Evolutionary conservation across 2,329 filamentous ascomycete genomes (phyloP), one percentile per base, ranked within the genome.

Genomic region (Fusarium abutilonis): DNA sequence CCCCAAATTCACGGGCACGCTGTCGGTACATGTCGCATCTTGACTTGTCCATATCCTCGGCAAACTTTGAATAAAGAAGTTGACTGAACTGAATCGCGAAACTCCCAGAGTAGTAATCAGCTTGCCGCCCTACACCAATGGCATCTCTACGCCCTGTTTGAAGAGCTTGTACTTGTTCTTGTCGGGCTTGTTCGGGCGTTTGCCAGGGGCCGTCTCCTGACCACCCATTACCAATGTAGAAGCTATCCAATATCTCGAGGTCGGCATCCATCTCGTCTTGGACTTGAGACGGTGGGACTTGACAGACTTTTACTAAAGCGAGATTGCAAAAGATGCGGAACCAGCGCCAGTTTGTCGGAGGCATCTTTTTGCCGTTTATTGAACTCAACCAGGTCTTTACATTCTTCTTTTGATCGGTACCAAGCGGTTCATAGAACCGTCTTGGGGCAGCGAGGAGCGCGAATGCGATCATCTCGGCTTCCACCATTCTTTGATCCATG

Each of bases 51-150:
- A 80, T 38, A 14, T 81, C 76, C 1, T 62, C 55, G 0, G 79
- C 79, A 56, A 80, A 79, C 8, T 76, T 77, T 0, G 75, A 72
- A 56, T 80, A 84, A 0, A 83, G 68, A 3, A 83, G 67, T 54
- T 83, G 81, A 2, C 75, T 77, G 31, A 83, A 83, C 51, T 83
- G 82, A 9, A 84, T 81, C 0, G 82, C 82, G 51, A 84, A 84
- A 41, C 82, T 83, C 0, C 81, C 81, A 1, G 81, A 83, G 51
- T 84, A 84, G 64, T 83, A 83, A 47, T 83, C 82, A 0, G 77
- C 80, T 41, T 83, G 81, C 6, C 75, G 35, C 2, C 74, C 72
- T 0, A 63, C 43, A 1, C 69, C 67, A 1, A 71, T 46, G 0
- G 41, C 36, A 15, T 73, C 71, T 26, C 67, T 57, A 9, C 72